phyloP scores from a whole-genome alignment of 345 rosid species.

The Eucalyptus curtisii region DNA sequence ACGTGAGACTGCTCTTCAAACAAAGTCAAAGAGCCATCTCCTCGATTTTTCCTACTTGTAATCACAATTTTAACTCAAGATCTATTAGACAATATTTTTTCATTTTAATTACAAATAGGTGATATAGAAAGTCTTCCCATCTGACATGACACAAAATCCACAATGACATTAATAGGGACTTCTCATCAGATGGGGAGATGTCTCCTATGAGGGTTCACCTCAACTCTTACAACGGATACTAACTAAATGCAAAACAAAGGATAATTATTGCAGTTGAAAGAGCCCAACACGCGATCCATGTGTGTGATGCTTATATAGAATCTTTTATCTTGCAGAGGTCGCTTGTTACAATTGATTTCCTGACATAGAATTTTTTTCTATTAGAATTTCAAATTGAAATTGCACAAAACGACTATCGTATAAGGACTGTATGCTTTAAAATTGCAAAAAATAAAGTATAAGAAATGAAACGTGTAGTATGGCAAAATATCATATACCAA shows the following conservation, averaged over 20 bases:
- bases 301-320: neutral
- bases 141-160: neutral
- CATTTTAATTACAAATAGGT: neutral
- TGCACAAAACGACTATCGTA: neutral
- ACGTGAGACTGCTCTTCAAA: neutral
- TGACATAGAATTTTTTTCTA: neutral
- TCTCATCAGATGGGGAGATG: neutral
- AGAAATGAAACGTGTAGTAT: neutral
- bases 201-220: neutral
- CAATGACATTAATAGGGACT: neutral
- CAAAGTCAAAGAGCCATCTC: neutral
- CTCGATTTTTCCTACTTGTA: neutral
- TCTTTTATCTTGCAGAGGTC: neutral
- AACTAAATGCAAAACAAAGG: neutral
- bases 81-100: neutral
- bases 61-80: neutral
- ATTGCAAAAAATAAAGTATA: neutral
- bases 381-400: neutral
- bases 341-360: neutral
- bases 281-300: neutral
- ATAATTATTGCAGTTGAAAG: neutral
- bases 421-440: neutral
- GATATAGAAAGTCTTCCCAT: neutral
- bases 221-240: neutral
- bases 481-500: neutral